phyloP scores from a whole-genome alignment of 495 filamentous ascomycete species.

The Pseudevernia furfuracea region DNA sequence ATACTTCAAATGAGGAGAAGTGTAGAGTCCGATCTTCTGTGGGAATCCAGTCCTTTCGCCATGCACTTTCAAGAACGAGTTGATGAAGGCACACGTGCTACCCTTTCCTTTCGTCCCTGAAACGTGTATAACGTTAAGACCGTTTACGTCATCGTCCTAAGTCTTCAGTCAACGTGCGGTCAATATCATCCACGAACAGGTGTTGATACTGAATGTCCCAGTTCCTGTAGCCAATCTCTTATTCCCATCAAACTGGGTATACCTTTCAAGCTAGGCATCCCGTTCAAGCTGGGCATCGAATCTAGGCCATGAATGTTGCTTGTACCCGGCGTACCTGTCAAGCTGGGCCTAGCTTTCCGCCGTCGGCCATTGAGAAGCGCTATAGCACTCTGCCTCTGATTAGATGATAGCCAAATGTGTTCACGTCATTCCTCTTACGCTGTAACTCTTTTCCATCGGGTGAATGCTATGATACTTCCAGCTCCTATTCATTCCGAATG shows the following conservation, averaged over 20 bases:
- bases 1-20: slow-evolving; percentile 54
- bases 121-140: slow-evolving; percentile 41
- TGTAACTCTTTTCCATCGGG: slow-evolving; percentile 15
- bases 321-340: not conserved
- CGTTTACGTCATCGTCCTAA: slow-evolving; percentile 1
- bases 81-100: slow-evolving; percentile 42
- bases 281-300: slow-evolving; percentile 16
- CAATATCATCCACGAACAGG: slow-evolving; percentile 2
- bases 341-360: slow-evolving; percentile 9
- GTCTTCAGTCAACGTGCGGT: not conserved
- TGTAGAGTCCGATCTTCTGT: slow-evolving; percentile 54
- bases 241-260: slow-evolving; percentile 28
- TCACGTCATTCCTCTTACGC: not conserved
- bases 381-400: slow-evolving; percentile 15
- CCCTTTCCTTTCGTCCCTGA: slow-evolving; percentile 48
- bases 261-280: slow-evolving; percentile 21
- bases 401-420: not conserved
- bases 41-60: slow-evolving; percentile 31
- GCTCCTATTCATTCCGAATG: not conserved
- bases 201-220: slow-evolving; percentile 31
- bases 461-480: not conserved
- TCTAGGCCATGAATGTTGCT: not conserved
- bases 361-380: slow-evolving; percentile 20
- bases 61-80: slow-evolving; percentile 34
- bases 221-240: slow-evolving; percentile 28